Percentiles rank a stretch among this genome's conserved stretches.
phyloP scores from a whole-genome alignment of 371 early-diverging fungal species.

The Smittium culicis region DNA sequence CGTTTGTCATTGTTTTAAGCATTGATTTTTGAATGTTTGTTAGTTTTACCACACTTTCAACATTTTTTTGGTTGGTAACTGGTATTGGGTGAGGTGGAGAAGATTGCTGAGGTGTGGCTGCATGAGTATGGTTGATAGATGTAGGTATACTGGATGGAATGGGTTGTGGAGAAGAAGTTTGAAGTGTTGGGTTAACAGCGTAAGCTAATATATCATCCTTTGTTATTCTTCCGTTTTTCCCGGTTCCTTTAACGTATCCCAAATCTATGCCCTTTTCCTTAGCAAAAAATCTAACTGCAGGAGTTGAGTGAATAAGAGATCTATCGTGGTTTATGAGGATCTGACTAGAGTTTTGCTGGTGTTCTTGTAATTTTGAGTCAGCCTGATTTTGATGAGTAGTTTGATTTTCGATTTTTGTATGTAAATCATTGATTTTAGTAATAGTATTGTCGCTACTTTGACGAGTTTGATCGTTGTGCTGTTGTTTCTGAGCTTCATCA shows the following conservation, averaged over 20 bases:
- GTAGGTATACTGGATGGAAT: constrained; percentile 14
- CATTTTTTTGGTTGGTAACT: constrained; percentile 13
- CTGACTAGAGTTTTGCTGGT: background rate
- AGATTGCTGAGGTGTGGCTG: too few relatives aligned
- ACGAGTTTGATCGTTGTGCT: too few relatives aligned
- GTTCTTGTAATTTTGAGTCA: constrained; percentile 13
- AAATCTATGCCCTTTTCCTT: constrained; percentile 69
- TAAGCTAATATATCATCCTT: constrained; percentile 78
- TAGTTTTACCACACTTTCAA: constrained; percentile 42
- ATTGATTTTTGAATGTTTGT: constrained; percentile 84
- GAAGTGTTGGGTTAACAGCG: constrained; percentile 17
- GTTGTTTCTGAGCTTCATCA: too few relatives aligned
- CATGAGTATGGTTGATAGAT: constrained; percentile 9
- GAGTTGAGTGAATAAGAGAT: constrained; percentile 38
- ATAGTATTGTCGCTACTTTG: too few relatives aligned
- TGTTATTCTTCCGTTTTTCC: constrained; percentile 71
- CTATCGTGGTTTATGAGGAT: background rate
- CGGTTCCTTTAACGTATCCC: constrained; percentile 52
- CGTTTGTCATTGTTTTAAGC: constrained; percentile 90
- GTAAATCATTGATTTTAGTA: constrained; percentile 20
- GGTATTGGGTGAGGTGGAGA: constrained; percentile 15
- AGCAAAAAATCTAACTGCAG: constrained; percentile 83
- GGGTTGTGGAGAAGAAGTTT: background rate
- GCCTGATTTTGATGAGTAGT: constrained; percentile 12
- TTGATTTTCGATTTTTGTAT: constrained; percentile 10